Evolutionary conservation across 2,329 filamentous ascomycete genomes (phyloP).

Genomic region (Fusarium abutilonis): DNA sequence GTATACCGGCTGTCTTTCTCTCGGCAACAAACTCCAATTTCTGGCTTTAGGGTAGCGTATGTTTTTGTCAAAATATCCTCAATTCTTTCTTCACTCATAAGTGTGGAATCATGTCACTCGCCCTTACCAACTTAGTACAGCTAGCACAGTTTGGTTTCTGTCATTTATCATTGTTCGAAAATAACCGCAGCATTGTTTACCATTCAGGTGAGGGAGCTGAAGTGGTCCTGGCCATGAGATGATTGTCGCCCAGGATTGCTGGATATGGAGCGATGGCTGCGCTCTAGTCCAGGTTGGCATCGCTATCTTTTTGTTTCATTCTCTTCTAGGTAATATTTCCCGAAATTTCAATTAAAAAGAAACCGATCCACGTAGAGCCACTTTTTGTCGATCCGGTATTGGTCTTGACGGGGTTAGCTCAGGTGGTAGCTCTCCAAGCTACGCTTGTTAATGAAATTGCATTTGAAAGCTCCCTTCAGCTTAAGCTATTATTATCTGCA

Average conservation of each 20-base stretch:
- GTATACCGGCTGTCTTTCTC: too few relatives aligned
- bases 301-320: constrained; percentile 9
- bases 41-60: not conserved
- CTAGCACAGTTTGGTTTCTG: not conserved
- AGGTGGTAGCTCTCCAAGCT: constrained; percentile 12
- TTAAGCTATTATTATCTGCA: not conserved
- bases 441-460: constrained; percentile 29
- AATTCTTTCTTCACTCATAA: not conserved
- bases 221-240: constrained; percentile 11
- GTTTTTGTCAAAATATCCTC: too few relatives aligned
- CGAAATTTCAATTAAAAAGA: constrained; percentile 21
- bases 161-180: not conserved
- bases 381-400: constrained; percentile 22
- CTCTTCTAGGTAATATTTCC: constrained; percentile 5
- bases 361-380: constrained; percentile 22
- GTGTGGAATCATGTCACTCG: not conserved
- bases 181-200: constrained; percentile 15
- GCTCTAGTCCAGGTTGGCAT: constrained; percentile 11
- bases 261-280: constrained; percentile 10
- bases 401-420: constrained; percentile 5
- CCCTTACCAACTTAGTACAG: not conserved
- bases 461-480: not conserved
- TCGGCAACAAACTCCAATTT: too few relatives aligned
- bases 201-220: constrained; percentile 15
- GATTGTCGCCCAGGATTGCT: constrained; percentile 3